Base-by-base conservation (phyloP, 2,329 filamentous ascomycete species). In the Colletotrichum filicis region DNA sequence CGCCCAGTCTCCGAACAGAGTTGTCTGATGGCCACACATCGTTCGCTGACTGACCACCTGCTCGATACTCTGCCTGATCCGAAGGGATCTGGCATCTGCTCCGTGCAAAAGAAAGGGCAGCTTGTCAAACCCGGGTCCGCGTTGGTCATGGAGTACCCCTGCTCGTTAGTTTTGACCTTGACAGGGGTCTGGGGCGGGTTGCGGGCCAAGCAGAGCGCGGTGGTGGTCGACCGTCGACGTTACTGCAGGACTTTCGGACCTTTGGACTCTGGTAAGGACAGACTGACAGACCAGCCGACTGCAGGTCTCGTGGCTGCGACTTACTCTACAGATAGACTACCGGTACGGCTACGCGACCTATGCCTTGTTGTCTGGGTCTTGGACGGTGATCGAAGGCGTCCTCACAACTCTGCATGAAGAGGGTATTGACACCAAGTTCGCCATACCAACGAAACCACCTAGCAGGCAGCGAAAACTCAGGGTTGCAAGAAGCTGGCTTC, bases 81-180 rank as follows among this genome's bases (percentile, higher is more conserved):
- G 52, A 28, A 66, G 30, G 46, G 52, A 28, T 64, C 35, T 28
- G 64, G 56, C 55, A 52, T 61, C 9, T 68, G 24, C 42, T 55
- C 53, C 19, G 59, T 69, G 66, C 63, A 56, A 72, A 42, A 49
- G 24, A 65, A 22, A 22, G 14, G 42, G 57, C 64, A 52, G 60
- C 46, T 69, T 70, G 70, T 70, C 70, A 65, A 57, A 69, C 32
- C 26, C 22, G 49, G 66, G 70, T 66, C 60, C 46, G 70, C 56
- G 56, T 49, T 67, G 60, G 46, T 49, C 61, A 70, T 73, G 70
- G 66, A 37, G 19, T 2, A 28, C 53, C 69, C 69, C 59, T 69
- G 69, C 53, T 66, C 56, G 5, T 35, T 66, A 66, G 61, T 65
- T 66, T 70, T 61, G 66, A 61, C 56, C 55, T 73, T 19, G 60